Evolutionary conservation across 345 rosid genomes (phyloP).

Genomic region (Rhizophora mangle): DNA sequence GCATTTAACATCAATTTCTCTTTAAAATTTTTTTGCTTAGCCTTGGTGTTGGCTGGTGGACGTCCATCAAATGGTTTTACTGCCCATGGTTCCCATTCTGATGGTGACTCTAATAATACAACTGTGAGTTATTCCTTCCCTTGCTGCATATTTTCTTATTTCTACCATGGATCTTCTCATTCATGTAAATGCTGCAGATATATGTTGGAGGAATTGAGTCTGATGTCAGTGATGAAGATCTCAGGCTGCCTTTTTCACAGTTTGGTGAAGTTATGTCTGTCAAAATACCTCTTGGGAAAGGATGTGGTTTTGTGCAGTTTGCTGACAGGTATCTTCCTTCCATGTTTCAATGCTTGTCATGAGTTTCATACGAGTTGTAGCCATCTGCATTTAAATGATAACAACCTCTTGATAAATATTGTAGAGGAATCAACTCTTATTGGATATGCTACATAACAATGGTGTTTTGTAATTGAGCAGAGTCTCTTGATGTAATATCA

Average conservation of each 20-base stretch:
- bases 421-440: not conserved
- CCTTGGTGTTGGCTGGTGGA: slow-evolving; percentile 84
- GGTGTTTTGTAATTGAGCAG: not conserved
- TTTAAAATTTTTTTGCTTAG: slow-evolving; percentile 36
- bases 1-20: slow-evolving; percentile 10
- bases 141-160: slow-evolving; percentile 4
- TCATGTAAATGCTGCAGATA: slow-evolving; percentile 48
- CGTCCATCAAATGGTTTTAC: slow-evolving; percentile 60
- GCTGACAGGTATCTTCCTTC: slow-evolving; percentile 51
- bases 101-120: slow-evolving; percentile 72
- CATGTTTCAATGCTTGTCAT: not conserved
- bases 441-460: not conserved
- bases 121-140: slow-evolving; percentile 59
- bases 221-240: slow-evolving; percentile 79
- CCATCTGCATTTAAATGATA: not conserved
- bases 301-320: slow-evolving; percentile 95
- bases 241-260: slow-evolving; percentile 72
- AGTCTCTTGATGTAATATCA: not conserved
- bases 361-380: not conserved
- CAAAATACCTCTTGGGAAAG: slow-evolving; percentile 92
- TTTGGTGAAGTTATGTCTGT: slow-evolving; percentile 90
- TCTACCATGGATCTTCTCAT: slow-evolving; percentile 18
- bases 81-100: slow-evolving; percentile 61
- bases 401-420: not conserved
- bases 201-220: slow-evolving; percentile 94